A percentile compares a stretch with the other conserved stretches of the same genome.
phyloP scores from a whole-genome alignment of 1,139 yeast genomes.

The Yamadazyma buinensis region DNA sequence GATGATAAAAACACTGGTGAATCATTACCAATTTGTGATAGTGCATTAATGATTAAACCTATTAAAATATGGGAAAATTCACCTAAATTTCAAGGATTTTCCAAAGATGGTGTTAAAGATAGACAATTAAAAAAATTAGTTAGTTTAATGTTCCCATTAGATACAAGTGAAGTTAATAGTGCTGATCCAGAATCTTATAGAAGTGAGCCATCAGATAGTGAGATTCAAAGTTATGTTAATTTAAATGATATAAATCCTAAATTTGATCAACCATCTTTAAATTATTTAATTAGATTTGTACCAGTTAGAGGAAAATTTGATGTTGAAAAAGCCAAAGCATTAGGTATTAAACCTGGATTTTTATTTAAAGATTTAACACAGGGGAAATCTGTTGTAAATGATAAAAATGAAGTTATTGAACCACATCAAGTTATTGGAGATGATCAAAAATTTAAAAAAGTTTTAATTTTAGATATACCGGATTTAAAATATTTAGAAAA shows the following conservation, averaged over 20 bases:
- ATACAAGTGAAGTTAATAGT: slow-evolving; percentile 33
- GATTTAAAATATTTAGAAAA: slow-evolving; percentile 44
- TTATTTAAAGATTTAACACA: slow-evolving; percentile 55
- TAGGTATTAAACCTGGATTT: slow-evolving; percentile 70
- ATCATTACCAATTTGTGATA: slow-evolving; percentile 42
- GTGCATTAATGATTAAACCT: slow-evolving; percentile 50
- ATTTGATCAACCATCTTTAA: slow-evolving; percentile 31
- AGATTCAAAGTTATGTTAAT: slow-evolving; percentile 40
- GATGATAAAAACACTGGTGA: slow-evolving; percentile 20
- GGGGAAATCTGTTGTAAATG: slow-evolving; percentile 57
- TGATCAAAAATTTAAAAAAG: slow-evolving; percentile 52
- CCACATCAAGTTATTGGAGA: slow-evolving; percentile 77
- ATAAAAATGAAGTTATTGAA: slow-evolving; percentile 52
- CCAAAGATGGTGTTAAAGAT: neutral
- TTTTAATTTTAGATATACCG: slow-evolving; percentile 77
- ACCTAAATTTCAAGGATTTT: neutral
- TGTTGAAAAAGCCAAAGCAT: slow-evolving; percentile 55
- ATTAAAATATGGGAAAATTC: slow-evolving; percentile 27
- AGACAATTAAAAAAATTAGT: slow-evolving; percentile 29
- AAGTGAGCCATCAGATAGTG: slow-evolving; percentile 37
- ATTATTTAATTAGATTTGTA: slow-evolving; percentile 61
- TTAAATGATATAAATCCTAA: slow-evolving; percentile 9
- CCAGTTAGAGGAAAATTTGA: slow-evolving; percentile 79
- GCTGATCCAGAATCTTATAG: slow-evolving; percentile 38
- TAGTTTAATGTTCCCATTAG: slow-evolving; percentile 50